Evolutionary conservation across 129 eudicot genomes (phyloP).

Genomic region (Glebionis coronaria): DNA sequence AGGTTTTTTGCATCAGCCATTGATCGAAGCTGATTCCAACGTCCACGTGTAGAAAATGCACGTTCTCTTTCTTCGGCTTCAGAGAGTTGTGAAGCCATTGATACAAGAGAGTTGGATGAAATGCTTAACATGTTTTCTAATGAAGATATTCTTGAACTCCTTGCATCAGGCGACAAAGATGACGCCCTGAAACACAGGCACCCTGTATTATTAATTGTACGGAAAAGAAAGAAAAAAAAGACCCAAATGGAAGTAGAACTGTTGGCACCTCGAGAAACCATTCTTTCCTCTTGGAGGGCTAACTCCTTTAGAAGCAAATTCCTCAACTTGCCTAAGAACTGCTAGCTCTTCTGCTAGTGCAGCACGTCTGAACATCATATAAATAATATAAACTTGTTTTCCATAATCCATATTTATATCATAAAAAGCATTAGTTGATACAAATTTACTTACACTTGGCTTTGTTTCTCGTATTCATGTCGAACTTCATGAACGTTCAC

Average conservation of each 20-base stretch:
- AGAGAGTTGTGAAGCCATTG: conserved; percentile 99
- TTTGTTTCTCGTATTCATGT: conserved; percentile 95
- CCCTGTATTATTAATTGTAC: no score
- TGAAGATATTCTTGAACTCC: conserved; percentile 90
- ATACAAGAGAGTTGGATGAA: conserved; percentile 87
- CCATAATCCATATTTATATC: neutral
- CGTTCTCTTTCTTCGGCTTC: conserved; percentile 99
- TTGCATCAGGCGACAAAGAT: conserved; percentile 85
- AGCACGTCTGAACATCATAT: conserved; percentile 63
- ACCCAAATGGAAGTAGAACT: neutral
- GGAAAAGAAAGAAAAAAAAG: no score
- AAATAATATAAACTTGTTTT: neutral
- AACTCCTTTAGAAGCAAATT: conserved; percentile 84
- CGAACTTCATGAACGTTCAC: conserved; percentile 99
- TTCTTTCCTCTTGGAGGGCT: conserved; percentile 93
- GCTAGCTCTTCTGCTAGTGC: conserved; percentile 96
- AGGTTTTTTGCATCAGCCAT: conserved; percentile 96
- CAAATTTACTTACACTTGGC: conserved; percentile 77
- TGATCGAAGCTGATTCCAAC: conserved; percentile 93
- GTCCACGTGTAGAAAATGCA: conserved; percentile 72
- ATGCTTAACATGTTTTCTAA: conserved; percentile 85
- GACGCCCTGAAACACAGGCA: conserved; percentile 49
- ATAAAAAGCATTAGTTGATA: neutral
- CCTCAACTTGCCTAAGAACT: conserved; percentile 91
- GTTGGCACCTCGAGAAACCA: conserved; percentile 67